A percentile compares a stretch with the other conserved stretches of the same genome.
Conservation (phyloP, 2,329 filamentous ascomycete species). For the Fusarium foetens region DNA sequence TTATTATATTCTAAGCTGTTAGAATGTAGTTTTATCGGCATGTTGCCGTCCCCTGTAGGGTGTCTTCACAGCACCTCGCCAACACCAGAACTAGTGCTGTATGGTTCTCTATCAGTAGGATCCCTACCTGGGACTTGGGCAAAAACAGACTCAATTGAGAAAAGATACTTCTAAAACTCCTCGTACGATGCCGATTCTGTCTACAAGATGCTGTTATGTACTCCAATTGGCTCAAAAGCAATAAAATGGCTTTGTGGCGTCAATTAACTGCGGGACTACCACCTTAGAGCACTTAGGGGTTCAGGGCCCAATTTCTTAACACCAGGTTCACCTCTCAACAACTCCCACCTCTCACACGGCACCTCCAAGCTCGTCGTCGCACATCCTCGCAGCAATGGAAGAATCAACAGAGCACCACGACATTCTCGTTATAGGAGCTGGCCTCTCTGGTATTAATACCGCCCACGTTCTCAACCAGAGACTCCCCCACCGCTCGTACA, state of each 20-base stretch:
- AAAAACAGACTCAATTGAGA: background rate
- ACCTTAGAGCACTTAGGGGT: background rate
- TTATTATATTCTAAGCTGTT: fast-evolving
- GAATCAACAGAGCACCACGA: constrained; percentile 52
- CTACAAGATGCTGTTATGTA: background rate
- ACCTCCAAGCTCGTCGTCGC: background rate
- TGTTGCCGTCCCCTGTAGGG: background rate
- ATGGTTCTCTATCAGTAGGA: background rate
- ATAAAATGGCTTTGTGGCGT: background rate
- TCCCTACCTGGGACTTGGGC: background rate
- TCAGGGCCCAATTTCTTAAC: constrained; percentile 3
- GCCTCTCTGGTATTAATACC: constrained; percentile 78
- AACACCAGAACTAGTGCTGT: background rate
- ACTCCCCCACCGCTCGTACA: constrained; percentile 66
- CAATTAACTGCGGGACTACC: background rate
- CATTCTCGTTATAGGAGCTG: constrained; percentile 75
- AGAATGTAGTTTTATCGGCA: too few species aligned
- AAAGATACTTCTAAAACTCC: background rate
- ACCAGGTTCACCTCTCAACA: constrained; percentile 8
- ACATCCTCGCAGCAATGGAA: constrained; percentile 23
- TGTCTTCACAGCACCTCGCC: background rate
- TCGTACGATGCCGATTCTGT: background rate
- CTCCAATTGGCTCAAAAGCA: background rate
- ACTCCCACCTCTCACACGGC: background rate
- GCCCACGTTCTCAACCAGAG: constrained; percentile 72